A percentile compares a stretch with the other conserved stretches of the same genome.
phyloP scores from a whole-genome alignment of 75 land plant species.

The Selaginella moellendorffii region DNA sequence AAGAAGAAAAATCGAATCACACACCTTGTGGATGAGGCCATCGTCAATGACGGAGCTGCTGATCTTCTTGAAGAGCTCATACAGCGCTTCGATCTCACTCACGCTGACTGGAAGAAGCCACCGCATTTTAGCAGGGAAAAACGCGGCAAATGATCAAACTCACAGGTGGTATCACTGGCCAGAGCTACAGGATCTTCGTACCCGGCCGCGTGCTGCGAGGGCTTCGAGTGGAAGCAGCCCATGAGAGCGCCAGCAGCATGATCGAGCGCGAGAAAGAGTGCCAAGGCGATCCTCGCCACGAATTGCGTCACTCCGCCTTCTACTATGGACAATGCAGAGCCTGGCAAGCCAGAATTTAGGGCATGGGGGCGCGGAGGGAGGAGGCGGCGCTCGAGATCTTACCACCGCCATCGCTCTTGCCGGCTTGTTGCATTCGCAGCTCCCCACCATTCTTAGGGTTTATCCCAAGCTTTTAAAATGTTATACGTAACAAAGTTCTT shows the following conservation, averaged over 20 bases:
- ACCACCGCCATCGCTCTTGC: too few relatives aligned
- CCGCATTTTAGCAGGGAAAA: neutral
- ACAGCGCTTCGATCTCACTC: constrained; percentile 91
- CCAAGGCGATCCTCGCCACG: too few relatives aligned
- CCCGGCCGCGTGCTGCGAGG: neutral
- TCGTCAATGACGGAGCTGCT: constrained; percentile 82
- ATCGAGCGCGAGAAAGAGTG: neutral
- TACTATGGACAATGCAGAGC: too few relatives aligned
- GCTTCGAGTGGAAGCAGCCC: neutral
- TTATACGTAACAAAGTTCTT: too few relatives aligned
- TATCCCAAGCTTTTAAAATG: too few relatives aligned
- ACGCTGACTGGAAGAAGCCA: constrained; percentile 52
- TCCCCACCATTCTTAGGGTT: too few relatives aligned
- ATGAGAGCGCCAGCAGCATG: neutral
- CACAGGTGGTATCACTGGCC: neutral
- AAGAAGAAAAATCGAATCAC: neutral
- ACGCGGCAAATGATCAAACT: neutral
- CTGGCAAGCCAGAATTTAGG: too few relatives aligned
- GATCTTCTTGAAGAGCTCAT: constrained; percentile 88
- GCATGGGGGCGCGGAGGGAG: too few relatives aligned
- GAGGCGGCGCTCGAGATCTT: too few relatives aligned
- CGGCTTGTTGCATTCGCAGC: too few relatives aligned
- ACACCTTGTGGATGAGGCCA: constrained; percentile 40
- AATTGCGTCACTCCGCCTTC: too few relatives aligned
- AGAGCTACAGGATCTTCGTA: neutral